A percentile compares a stretch with the other conserved stretches of the same genome.
phyloP scores from a whole-genome alignment of 2,329 filamentous ascomycete genomes.

The Pyrenophora seminiperda region DNA sequence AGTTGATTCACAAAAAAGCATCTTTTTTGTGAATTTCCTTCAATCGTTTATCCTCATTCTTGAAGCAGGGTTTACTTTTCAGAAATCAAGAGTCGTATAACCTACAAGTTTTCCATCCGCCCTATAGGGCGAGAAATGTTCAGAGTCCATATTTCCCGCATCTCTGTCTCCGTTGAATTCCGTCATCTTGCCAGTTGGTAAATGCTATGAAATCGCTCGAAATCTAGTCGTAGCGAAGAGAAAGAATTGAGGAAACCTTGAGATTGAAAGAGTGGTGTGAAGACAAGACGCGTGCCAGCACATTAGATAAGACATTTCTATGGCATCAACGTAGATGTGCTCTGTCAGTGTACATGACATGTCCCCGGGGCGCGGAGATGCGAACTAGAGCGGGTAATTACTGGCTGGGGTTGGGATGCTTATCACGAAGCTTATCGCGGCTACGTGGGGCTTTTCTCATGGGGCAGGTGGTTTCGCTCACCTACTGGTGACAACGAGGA shows the following conservation, averaged over 20 bases:
- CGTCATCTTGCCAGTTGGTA: conserved; percentile 5
- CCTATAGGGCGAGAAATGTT: conserved; percentile 63
- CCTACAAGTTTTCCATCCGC: conserved; percentile 62
- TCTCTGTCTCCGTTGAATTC: conserved; percentile 1
- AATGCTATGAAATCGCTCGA: not conserved
- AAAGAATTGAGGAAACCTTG: no score
- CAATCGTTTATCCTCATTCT: not conserved
- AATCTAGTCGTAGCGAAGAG: not conserved
- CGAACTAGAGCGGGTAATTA: conserved; percentile 8
- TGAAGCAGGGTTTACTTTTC: not conserved
- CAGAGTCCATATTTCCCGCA: conserved; percentile 38
- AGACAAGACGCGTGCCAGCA: conserved; percentile 19
- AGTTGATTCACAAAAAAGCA: not conserved
- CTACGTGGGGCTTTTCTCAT: conserved; percentile 7
- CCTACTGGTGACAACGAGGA: not conserved
- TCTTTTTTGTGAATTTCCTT: no score
- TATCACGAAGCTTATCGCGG: conserved; percentile 19
- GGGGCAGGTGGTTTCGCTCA: not conserved
- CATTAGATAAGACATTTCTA: not conserved
- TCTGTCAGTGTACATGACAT: conserved; percentile 30
- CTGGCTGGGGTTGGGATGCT: conserved; percentile 10
- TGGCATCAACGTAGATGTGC: conserved; percentile 49
- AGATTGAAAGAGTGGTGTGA: not conserved
- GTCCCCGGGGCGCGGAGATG: conserved; percentile 49
- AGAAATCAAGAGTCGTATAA: conserved; percentile 5